A percentile compares a stretch with the other conserved stretches of the same genome.
Conservation (phyloP, 306 rosid genomes). For the Fagus sylvatica region DNA sequence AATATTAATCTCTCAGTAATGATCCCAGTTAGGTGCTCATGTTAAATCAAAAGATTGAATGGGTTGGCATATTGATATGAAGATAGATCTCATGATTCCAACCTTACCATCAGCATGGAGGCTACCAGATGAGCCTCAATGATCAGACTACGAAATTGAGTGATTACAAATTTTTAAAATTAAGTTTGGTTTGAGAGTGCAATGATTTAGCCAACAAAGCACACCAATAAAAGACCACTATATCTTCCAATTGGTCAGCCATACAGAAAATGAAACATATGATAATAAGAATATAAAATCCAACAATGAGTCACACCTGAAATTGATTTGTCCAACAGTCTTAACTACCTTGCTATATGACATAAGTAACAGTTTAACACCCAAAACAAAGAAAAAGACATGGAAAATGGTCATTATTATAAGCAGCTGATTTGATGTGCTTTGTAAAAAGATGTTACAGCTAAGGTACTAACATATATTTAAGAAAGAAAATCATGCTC, state of each 20-base stretch:
- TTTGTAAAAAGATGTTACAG: neutral
- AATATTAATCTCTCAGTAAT: neutral
- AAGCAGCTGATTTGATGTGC: neutral
- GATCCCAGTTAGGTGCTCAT: conserved; percentile 1
- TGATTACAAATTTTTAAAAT: neutral
- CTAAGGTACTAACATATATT: neutral
- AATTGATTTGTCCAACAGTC: neutral
- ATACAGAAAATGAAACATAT: neutral
- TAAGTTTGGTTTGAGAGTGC: neutral
- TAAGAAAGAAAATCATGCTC: neutral
- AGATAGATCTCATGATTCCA: neutral
- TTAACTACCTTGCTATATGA: neutral
- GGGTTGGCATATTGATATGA: neutral
- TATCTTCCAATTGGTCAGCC: neutral
- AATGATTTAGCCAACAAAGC: neutral
- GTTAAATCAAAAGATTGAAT: neutral
- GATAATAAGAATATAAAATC: neutral
- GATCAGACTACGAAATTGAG: neutral
- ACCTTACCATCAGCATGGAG: neutral
- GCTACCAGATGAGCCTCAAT: neutral
- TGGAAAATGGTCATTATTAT: neutral
- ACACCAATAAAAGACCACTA: neutral
- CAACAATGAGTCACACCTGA: neutral
- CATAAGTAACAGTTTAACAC: neutral
- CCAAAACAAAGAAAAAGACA: neutral